Evolutionary conservation across 805 yeast genomes (phyloP).

Genomic region (Suhomyces prunicola): DNA sequence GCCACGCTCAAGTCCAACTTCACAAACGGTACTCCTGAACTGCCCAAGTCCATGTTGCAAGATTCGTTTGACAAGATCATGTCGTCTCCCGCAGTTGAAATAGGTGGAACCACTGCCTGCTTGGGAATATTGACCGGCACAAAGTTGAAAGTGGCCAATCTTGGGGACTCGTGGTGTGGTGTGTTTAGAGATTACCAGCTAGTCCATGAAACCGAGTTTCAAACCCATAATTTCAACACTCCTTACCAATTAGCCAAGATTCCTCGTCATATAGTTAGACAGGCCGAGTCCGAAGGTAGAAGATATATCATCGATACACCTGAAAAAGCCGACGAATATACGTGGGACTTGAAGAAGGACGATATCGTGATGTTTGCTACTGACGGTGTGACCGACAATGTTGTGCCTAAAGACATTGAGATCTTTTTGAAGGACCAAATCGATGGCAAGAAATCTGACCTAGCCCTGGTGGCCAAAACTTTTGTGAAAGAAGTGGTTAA

Average conservation of each 20-base stretch:
- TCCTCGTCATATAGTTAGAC: constrained; percentile 56
- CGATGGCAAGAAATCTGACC: constrained; percentile 22
- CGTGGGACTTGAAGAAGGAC: constrained; percentile 60
- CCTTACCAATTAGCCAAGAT: constrained; percentile 88
- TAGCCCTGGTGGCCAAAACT: constrained; percentile 46
- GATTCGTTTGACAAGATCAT: constrained; percentile 55
- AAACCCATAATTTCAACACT: constrained; percentile 85
- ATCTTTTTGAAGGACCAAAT: constrained; percentile 58
- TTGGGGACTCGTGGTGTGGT: constrained; percentile 96
- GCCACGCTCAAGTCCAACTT: constrained; percentile 46
- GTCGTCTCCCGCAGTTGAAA: constrained; percentile 59
- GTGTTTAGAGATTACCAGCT: constrained; percentile 66
- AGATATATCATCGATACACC: constrained; percentile 73
- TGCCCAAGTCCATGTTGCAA: constrained; percentile 50
- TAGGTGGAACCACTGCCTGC: constrained; percentile 94
- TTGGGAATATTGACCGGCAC: constrained; percentile 63
- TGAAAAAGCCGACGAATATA: constrained; percentile 60
- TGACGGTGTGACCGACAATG: constrained; percentile 91
- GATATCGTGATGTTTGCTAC: constrained; percentile 86
- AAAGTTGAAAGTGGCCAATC: constrained; percentile 66
- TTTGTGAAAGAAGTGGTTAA: constrained; percentile 67
- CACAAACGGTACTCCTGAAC: constrained; percentile 12
- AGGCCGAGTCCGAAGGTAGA: constrained; percentile 53
- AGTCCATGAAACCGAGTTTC: constrained; percentile 66
- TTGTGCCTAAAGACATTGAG: constrained; percentile 69